Percentiles rank a stretch among this genome's conserved stretches.
phyloP scores from a whole-genome alignment of 441 rosid genomes.

The Adansonia madagascariensis region DNA sequence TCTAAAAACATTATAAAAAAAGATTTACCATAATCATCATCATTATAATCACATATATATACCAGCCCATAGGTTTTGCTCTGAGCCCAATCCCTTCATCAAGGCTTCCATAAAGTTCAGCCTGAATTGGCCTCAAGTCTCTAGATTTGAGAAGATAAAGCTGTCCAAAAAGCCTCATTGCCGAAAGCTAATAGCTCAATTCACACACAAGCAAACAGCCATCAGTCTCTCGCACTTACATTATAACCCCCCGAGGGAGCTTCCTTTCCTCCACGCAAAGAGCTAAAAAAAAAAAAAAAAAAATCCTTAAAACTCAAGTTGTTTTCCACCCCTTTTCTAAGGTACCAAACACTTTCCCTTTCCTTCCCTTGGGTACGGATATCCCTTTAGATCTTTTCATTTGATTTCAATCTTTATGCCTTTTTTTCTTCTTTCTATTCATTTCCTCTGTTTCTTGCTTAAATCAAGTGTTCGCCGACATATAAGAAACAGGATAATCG shows the following conservation, averaged over 20 bases:
- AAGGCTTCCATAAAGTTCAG: background rate
- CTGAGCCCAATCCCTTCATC: background rate
- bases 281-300: background rate
- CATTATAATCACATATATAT: no score
- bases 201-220: background rate
- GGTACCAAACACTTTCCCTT: slow-evolving; percentile 9
- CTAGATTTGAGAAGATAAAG: slow-evolving; percentile 8
- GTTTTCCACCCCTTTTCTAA: slow-evolving; percentile 9
- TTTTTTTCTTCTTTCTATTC: background rate
- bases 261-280: background rate
- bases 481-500: background rate
- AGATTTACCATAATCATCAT: background rate
- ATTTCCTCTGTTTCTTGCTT: slow-evolving; percentile 6
- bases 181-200: background rate
- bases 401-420: slow-evolving; percentile 4
- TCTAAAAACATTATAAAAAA: no score
- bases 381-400: background rate
- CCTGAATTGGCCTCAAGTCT: background rate
- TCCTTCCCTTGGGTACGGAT: background rate
- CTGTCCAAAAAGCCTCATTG: background rate
- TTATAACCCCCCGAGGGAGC: background rate
- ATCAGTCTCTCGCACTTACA: slow-evolving; percentile 11
- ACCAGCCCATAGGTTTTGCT: background rate
- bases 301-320: background rate
- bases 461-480: slow-evolving; percentile 12